These are phyloP conservation scores for Lathyrus tuberosus DNA, from an alignment of 306 rosid genomes.

Conservation along the genomic window DNA sequence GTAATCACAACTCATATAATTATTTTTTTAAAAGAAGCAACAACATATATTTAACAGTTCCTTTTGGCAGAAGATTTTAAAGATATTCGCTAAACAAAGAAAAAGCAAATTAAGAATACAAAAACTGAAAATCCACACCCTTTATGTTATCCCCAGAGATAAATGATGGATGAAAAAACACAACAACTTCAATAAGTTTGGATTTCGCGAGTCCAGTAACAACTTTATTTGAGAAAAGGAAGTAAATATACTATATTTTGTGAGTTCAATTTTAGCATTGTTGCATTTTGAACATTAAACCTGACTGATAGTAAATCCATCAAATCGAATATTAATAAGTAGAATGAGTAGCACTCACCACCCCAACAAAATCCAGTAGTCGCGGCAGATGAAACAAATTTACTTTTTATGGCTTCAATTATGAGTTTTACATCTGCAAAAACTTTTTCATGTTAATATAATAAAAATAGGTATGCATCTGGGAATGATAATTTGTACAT, in stretches of 20 bases:
- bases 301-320: not conserved
- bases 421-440: no score
- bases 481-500: no score
- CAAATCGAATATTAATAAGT: not conserved
- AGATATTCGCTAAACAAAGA: not conserved
- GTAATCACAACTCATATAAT: no score
- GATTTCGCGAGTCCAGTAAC: slow-evolving; percentile 63
- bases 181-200: slow-evolving; percentile 57
- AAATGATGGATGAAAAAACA: slow-evolving; percentile 65
- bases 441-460: no score
- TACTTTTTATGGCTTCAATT: no score
- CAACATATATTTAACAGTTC: no score
- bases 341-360: slow-evolving; percentile 54
- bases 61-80: no score
- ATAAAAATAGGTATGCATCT: no score
- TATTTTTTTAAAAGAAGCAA: no score
- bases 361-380: slow-evolving; percentile 87
- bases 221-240: slow-evolving; percentile 62
- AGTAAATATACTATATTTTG: not conserved
- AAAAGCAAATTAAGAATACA: no score
- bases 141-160: slow-evolving; percentile 65
- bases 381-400: slow-evolving; percentile 32
- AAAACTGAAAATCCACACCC: slow-evolving; percentile 47
- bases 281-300: slow-evolving; percentile 13
- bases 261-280: slow-evolving; percentile 9